Evolutionary conservation across 805 yeast species (phyloP).

Genomic region (Helenozyma rhizophorensis): DNA sequence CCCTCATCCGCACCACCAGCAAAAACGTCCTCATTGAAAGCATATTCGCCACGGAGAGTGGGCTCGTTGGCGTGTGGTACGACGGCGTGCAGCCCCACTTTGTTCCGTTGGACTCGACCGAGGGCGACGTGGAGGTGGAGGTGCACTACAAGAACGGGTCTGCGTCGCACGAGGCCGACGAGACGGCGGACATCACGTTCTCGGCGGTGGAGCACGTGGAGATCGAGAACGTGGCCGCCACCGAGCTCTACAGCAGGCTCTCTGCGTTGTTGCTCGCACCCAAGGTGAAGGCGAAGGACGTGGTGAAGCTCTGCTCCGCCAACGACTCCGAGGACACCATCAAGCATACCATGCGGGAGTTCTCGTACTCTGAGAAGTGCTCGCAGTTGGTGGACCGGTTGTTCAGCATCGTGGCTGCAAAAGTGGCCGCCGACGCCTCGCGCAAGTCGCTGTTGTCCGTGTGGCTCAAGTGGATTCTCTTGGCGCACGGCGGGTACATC

Average conservation of each 20-base stretch:
- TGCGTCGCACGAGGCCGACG: constrained; percentile 2
- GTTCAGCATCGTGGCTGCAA: constrained; percentile 24
- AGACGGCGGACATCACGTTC: constrained; percentile 14
- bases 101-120: constrained; percentile 12
- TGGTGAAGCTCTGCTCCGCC: constrained; percentile 23
- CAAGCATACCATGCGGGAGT: constrained; percentile 31
- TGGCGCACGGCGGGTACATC: constrained; percentile 64
- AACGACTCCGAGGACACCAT: constrained; percentile 29
- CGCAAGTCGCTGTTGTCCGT: constrained; percentile 28
- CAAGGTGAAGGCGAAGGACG: constrained; percentile 8
- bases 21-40: constrained; percentile 16
- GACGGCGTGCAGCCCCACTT: constrained; percentile 28
- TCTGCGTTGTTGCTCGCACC: constrained; percentile 8
- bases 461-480: constrained; percentile 82
- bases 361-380: constrained; percentile 30
- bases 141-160: constrained; percentile 25
- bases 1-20: constrained; percentile 15
- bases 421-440: constrained; percentile 27
- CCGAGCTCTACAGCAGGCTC: constrained; percentile 19
- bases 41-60: constrained; percentile 24
- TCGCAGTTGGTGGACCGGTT: constrained; percentile 16
- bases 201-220: constrained; percentile 18
- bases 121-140: constrained; percentile 13
- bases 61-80: constrained; percentile 38
- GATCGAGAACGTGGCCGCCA: constrained; percentile 20